Conservation (phyloP, 176 grass and related monocot species). For the Guadua angustifolia region DNA sequence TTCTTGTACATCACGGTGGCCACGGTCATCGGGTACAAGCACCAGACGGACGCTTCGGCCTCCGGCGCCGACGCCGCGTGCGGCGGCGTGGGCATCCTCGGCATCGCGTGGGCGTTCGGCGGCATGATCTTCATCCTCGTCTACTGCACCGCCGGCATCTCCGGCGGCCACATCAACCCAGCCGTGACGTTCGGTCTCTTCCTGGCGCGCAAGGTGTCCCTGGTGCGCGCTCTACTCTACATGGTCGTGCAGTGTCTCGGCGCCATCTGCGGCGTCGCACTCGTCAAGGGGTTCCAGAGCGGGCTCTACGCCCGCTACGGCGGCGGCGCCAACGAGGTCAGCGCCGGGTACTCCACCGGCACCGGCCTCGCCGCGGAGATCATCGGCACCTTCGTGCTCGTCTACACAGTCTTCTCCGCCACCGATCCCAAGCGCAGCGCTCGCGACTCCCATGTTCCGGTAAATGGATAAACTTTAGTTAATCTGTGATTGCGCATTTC, state of each 20-base stretch:
- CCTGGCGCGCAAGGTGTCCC: constrained; percentile 77
- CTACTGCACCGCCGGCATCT: constrained; percentile 85
- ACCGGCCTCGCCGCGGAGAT: constrained; percentile 83
- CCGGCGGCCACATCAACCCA: constrained; percentile 80
- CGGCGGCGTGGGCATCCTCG: constrained; percentile 66
- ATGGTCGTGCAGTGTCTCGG: constrained; percentile 73
- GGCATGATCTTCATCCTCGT: constrained; percentile 83
- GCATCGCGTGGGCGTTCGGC: constrained; percentile 84
- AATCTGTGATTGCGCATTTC: neutral
- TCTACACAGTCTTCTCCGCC: constrained; percentile 95
- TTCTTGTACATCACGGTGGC: constrained; percentile 65
- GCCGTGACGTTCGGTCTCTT: constrained; percentile 80
- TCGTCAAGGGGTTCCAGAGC: constrained; percentile 85
- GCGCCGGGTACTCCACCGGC: constrained; percentile 62
- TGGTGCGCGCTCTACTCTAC: constrained; percentile 75
- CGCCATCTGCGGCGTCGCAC: constrained; percentile 69
- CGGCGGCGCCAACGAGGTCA: constrained; percentile 75
- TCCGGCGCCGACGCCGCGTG: constrained; percentile 41
- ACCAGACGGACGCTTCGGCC: constrained; percentile 34
- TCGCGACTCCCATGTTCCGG: constrained; percentile 77
- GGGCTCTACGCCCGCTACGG: constrained; percentile 52
- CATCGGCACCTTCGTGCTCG: constrained; percentile 84
- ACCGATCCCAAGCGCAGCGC: constrained; percentile 87
- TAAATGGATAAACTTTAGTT: constrained; percentile 12
- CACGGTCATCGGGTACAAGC: constrained; percentile 55